phyloP scores from a whole-genome alignment of 2,329 filamentous ascomycete species.

The Westerdykella aurantiaca region DNA sequence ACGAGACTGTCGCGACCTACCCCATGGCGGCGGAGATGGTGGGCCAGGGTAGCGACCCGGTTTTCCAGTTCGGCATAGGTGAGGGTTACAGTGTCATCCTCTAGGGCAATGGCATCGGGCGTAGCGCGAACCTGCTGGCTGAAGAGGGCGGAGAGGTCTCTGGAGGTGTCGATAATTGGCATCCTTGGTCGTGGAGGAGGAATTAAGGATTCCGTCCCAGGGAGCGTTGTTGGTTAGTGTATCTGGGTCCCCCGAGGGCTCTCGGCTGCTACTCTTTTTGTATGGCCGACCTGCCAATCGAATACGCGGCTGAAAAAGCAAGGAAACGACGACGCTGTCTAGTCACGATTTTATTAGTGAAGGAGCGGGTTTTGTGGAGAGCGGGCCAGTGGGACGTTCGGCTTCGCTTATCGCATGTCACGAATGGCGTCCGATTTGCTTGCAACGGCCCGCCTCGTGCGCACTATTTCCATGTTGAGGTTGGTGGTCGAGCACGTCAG shows the following conservation, averaged over 20 bases:
- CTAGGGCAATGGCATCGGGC: slow-evolving; percentile 64
- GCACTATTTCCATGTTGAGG: background rate
- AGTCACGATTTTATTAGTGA: background rate
- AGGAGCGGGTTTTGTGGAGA: background rate
- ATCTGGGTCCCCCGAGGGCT: no score
- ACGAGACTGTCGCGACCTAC: slow-evolving; percentile 69
- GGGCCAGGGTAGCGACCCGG: slow-evolving; percentile 60
- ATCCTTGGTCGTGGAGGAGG: slow-evolving; percentile 41
- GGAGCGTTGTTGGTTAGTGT: background rate
- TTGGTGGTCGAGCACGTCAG: background rate
- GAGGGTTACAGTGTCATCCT: slow-evolving; percentile 61
- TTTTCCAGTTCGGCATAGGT: slow-evolving; percentile 69
- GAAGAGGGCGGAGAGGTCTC: slow-evolving; percentile 69
- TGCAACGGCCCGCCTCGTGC: background rate
- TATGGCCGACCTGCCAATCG: background rate
- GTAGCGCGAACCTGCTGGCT: slow-evolving; percentile 61
- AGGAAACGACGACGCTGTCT: background rate
- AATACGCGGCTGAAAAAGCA: background rate
- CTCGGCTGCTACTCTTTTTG: background rate
- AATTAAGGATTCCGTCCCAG: background rate
- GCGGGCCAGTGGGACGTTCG: no score
- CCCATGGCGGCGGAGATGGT: slow-evolving; percentile 59
- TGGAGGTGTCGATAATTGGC: slow-evolving; percentile 63
- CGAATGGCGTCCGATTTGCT: background rate
- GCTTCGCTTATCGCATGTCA: background rate